Evolutionary conservation across 1,284 basidiomycete species (phyloP), one percentile per base, ranked within the genome.

Genomic region (Papiliotrema fonsecae): DNA sequence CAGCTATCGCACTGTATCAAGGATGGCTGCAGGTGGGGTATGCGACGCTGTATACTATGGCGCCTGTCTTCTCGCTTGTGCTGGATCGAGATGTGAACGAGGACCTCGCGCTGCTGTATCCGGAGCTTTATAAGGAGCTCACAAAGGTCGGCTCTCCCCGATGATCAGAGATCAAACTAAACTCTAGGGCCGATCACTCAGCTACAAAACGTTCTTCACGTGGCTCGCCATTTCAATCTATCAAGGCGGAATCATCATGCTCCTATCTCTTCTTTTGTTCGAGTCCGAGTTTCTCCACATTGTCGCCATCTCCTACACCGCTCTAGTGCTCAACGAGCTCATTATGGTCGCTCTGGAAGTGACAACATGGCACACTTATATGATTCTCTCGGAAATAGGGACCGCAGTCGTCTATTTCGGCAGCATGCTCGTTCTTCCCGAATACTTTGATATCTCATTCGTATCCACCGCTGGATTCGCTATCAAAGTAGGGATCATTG

Each of bases 311-410:
- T 97, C 93, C 0, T 99, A 97, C 73, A 97, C 93, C 0, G 90
- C 96, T 0, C 78, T 98, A 42, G 84, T 99, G 51, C 76, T 98
- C 32, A 99, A 98, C 72, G 96, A 99, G 69, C 81, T 99, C 43
- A 92, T 98, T 74, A 99, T 99, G 96, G 96, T 98, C 35, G 92
- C 91, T 0, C 72, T 97, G 55, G 92, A 97, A 73, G 93, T 97
- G 55, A 97, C 93, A 1, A 97, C 89, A 53, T 98, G 93, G 94
- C 96, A 99, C 73, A 67, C 84, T 6, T 97, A 97, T 74, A 98
- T 98, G 96, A 81, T 96, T 43, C 77, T 97, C 30, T 87, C 89
- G 3, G 91, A 97, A 70, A 77, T 98, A 30, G 86, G 84, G 21
- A 97, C 94, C 0, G 79, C 96, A 18, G 76, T 86, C 51, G 79